phyloP scores from a whole-genome alignment of 192 early-diverging fungal species.

The Backusella macrospora region DNA sequence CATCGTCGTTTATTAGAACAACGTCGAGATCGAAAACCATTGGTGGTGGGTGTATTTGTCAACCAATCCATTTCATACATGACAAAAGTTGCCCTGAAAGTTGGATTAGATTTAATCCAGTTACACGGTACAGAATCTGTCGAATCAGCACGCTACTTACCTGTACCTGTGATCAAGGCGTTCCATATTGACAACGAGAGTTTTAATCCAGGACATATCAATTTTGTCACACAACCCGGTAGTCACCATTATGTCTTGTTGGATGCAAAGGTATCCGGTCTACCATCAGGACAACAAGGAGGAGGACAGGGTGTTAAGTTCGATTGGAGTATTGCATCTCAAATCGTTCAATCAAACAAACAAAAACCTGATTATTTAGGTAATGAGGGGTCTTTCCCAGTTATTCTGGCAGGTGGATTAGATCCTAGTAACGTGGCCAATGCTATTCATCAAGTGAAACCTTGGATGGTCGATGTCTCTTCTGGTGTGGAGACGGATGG shows the following conservation, averaged over 20 bases:
- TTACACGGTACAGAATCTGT: constrained; percentile 83
- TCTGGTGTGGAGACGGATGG: constrained; percentile 88
- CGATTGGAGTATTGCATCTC: constrained; percentile 81
- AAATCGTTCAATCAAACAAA: constrained; percentile 40
- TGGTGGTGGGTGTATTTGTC: constrained; percentile 92
- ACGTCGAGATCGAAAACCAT: constrained; percentile 57
- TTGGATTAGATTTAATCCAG: constrained; percentile 92
- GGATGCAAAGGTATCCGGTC: constrained; percentile 64
- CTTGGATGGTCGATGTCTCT: constrained; percentile 90
- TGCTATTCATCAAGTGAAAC: constrained; percentile 67
- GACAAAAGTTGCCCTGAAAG: constrained; percentile 55
- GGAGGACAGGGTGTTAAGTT: constrained; percentile 82
- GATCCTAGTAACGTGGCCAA: constrained; percentile 76
- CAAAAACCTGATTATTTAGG: not conserved
- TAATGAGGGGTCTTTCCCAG: constrained; percentile 51
- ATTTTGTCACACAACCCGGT: constrained; percentile 52
- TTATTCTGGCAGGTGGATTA: constrained; percentile 90
- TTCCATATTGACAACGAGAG: constrained; percentile 75
- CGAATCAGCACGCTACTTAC: constrained; percentile 66
- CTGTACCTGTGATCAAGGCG: constrained; percentile 87
- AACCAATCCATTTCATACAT: constrained; percentile 83
- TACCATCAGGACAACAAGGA: constrained; percentile 60
- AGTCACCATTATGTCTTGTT: constrained; percentile 58
- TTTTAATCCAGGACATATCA: constrained; percentile 36
- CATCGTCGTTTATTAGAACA: constrained; percentile 45